Evolutionary conservation across 2,329 filamentous ascomycete genomes (phyloP), one percentile per base, ranked within the genome.

Genomic region (Fusarium pseudoanthophilum): DNA sequence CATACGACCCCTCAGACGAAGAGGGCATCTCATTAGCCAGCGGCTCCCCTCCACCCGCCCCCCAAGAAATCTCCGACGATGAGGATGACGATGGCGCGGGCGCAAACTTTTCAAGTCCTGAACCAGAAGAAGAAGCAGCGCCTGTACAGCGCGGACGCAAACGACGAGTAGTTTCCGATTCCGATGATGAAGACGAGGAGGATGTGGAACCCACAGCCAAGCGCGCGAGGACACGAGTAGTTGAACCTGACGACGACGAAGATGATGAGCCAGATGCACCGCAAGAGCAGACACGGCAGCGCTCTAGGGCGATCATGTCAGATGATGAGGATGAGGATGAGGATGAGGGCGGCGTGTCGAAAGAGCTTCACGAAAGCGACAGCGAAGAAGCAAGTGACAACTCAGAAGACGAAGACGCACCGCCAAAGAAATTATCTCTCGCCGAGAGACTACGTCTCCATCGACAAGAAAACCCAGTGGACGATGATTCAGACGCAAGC

Each of bases 61-160:
- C 45, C 3, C 69, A 67, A 4, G 63, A 69, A 9, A 20, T 61
- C 4, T 73, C 69, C 5, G 72, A 71, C 11, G 72, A 71, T 6
- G 70, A 73, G 7, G 72, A 70, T 16, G 72, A 62, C 0, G 72
- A 65, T 4, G 57, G 52, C 5, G 60, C 57, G 0, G 72, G 62
- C 2, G 76, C 75, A 20, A 71, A 76, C 4, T 81, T 82, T 30
- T 82, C 80, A 2, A 81, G 79, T 11, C 80, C 79, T 0, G 80
- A 82, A 28, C 69, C 70, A 11, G 42, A 79, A n/a, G 46, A 28
- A 20, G 72, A 70, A n/a, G 32, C 74, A 10, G 59, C 49, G 2
- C 49, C 69, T 1, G 52, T 58, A 1, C 74, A 56, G 20, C 48
- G 78, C 14, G 70, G 75, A 15, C 72, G 74, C 10, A 82, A 81